phyloP scores from a whole-genome alignment of 371 early-diverging fungal genomes.

The Rhizopus arrhizus region DNA sequence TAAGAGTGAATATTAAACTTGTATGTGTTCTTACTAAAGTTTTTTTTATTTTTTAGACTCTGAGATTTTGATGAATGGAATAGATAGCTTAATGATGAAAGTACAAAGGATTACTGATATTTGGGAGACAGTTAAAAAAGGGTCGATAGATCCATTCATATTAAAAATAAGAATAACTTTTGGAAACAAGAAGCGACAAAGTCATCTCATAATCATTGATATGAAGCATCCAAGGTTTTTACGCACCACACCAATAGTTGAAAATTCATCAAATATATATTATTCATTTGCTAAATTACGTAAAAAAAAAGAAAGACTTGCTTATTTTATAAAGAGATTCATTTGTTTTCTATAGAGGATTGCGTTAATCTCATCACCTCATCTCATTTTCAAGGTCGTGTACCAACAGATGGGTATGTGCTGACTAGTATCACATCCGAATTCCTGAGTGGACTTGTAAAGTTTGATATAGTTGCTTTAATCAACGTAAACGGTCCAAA shows the following conservation, averaged over 20 bases:
- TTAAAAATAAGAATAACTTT: neutral
- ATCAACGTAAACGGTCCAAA: neutral
- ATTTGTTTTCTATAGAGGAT: neutral
- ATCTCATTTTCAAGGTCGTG: neutral
- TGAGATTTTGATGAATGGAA: neutral
- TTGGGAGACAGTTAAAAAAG: neutral
- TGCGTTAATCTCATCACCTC: neutral
- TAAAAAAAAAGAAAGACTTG: neutral
- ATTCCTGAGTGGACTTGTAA: neutral
- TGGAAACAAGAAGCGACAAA: neutral
- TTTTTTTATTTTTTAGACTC: neutral
- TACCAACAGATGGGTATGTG: constrained; percentile 1
- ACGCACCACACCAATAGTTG: neutral
- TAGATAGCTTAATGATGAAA: constrained; percentile 1
- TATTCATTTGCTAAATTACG: constrained; percentile 3
- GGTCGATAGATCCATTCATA: neutral
- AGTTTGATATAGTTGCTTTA: neutral
- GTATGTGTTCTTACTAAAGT: neutral
- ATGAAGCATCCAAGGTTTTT: constrained; percentile 2
- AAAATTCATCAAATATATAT: neutral
- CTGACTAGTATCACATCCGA: neutral
- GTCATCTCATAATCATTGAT: neutral
- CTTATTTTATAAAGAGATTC: neutral
- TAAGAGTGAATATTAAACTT: neutral
- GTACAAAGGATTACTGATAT: neutral